Percentiles rank a stretch among this genome's conserved stretches.
phyloP scores from a whole-genome alignment of 2,329 filamentous ascomycete species.

The Xylariales sp. region DNA sequence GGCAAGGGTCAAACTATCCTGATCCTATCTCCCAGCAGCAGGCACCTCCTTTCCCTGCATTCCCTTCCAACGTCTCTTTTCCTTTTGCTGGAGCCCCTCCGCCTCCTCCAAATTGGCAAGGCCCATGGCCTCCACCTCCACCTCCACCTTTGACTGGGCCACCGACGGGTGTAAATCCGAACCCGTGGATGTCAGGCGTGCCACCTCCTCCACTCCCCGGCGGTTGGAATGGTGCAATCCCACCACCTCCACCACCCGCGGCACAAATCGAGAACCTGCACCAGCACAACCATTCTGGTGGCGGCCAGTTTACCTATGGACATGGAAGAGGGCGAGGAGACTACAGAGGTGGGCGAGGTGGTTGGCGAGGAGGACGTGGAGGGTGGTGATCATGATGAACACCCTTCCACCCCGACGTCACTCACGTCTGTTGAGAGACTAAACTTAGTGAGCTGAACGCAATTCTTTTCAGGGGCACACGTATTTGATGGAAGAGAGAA shows the following conservation, averaged over 20 bases:
- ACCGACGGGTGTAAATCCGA: neutral
- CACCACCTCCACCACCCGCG: conserved; percentile 6
- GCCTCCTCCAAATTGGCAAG: conserved; percentile 8
- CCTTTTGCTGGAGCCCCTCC: conserved; percentile 6
- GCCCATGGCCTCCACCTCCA: conserved; percentile 9
- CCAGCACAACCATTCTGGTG: conserved; percentile 1
- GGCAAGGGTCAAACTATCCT: neutral
- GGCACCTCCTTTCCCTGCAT: conserved; percentile 1
- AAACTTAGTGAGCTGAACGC: no score
- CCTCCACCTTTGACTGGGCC: conserved; percentile 5
- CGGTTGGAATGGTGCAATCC: neutral
- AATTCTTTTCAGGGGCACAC: no score
- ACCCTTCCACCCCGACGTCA: no score
- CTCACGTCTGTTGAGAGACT: no score
- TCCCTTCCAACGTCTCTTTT: conserved; percentile 1
- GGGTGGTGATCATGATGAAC: conserved; percentile 4
- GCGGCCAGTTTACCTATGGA: conserved; percentile 1
- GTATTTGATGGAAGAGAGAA: no score
- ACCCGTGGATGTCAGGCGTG: conserved; percentile 6
- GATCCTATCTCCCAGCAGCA: no score
- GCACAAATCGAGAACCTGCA: conserved; percentile 4
- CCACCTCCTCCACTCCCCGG: neutral
- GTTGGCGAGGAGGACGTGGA: conserved; percentile 2
- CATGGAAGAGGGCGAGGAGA: conserved; percentile 6
- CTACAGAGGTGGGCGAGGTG: conserved; percentile 7